Evolutionary conservation across 1,139 yeast genomes (phyloP).

Genomic region (Yamadazyma atlantica): DNA sequence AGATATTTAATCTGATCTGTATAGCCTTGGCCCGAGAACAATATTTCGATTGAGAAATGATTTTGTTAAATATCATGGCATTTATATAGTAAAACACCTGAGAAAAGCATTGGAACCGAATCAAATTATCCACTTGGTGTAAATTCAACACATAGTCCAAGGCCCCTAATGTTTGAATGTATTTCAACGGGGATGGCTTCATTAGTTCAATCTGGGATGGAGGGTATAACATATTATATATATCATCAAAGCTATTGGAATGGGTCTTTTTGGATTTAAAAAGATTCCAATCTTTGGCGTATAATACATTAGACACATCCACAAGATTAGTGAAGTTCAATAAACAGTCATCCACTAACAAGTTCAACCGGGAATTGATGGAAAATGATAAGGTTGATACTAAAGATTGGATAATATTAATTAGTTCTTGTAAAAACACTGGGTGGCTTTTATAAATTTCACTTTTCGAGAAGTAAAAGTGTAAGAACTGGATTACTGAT

Average conservation of each 20-base stretch:
- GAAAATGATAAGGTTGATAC: slow-evolving; percentile 65
- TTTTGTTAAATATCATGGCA: slow-evolving; percentile 67
- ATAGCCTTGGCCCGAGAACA: slow-evolving; percentile 82
- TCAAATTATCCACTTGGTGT: slow-evolving; percentile 74
- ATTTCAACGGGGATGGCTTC: slow-evolving; percentile 85
- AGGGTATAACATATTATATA: slow-evolving; percentile 67
- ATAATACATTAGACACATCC: slow-evolving; percentile 58
- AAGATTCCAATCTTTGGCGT: slow-evolving; percentile 75
- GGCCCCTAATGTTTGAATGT: slow-evolving; percentile 87
- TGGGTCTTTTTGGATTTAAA: slow-evolving; percentile 54
- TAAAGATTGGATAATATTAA: slow-evolving; percentile 58
- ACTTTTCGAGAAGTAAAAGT: slow-evolving; percentile 61
- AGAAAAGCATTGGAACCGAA: slow-evolving; percentile 74
- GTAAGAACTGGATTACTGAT: slow-evolving; percentile 63
- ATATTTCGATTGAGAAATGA: slow-evolving; percentile 63
- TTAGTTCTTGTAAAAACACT: slow-evolving; percentile 56
- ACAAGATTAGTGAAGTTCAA: slow-evolving; percentile 65
- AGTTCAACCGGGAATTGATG: slow-evolving; percentile 57
- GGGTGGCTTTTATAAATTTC: slow-evolving; percentile 57
- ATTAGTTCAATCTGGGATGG: slow-evolving; percentile 60
- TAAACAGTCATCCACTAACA: slow-evolving; percentile 61
- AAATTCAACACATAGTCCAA: slow-evolving; percentile 80
- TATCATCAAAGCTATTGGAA: slow-evolving; percentile 60
- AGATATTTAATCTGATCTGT: slow-evolving; percentile 82
- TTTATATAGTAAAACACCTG: slow-evolving; percentile 81